Conservation (phyloP, 163 green algal species). For the Coccomyxa subellipsoidea region DNA sequence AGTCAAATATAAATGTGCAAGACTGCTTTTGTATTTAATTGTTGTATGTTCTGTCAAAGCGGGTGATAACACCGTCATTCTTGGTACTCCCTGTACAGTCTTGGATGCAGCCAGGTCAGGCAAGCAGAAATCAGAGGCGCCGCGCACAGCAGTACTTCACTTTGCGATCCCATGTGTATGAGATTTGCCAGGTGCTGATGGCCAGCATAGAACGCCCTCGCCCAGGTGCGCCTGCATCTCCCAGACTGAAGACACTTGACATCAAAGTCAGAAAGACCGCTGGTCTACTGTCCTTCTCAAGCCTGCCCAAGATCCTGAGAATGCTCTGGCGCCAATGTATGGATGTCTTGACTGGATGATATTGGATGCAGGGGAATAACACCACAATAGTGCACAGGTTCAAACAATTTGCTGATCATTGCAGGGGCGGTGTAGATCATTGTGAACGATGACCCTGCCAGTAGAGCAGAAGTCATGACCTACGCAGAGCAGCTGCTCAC, state of each 20-base stretch:
- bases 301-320: no score
- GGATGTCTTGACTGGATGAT: no score
- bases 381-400: neutral
- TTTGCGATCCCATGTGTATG: conserved; percentile 67
- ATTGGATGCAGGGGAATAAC: no score
- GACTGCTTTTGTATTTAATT: no score
- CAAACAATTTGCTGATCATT: neutral
- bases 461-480: conserved; percentile 45
- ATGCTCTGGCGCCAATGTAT: no score
- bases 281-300: neutral
- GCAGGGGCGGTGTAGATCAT: conserved; percentile 62
- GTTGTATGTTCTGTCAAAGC: no score
- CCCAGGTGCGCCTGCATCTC: conserved; percentile 13
- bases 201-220: conserved; percentile 42
- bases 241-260: no score
- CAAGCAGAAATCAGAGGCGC: neutral
- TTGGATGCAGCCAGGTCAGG: neutral
- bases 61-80: no score
- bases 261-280: no score
- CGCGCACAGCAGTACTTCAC: conserved; percentile 49
- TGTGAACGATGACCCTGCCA: conserved; percentile 66
- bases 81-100: no score
- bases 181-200: conserved; percentile 65
- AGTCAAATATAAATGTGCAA: no score
- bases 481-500: neutral